Conservation (phyloP, 2,329 filamentous ascomycete species). For the Pestalotiopsis sp. region DNA sequence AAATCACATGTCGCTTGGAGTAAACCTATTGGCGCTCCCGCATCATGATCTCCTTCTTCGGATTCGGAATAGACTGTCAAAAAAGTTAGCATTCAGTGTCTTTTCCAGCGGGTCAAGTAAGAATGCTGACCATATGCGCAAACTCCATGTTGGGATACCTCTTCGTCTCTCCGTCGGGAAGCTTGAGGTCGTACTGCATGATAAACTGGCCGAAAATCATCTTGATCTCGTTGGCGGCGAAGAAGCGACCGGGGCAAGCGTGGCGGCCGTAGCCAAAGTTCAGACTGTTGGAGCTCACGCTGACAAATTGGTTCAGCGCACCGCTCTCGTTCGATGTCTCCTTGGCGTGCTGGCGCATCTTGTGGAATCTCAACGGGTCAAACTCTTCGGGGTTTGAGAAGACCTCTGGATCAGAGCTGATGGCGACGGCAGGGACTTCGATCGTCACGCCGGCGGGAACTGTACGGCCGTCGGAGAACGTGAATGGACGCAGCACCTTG, state of each 20-base stretch:
- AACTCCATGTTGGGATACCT: slow-evolving; percentile 6
- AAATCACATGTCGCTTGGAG: too few species aligned
- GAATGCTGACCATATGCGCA: slow-evolving; percentile 4
- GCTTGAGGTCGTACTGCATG: slow-evolving; percentile 35
- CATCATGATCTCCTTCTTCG: neutral
- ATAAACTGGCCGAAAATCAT: slow-evolving; percentile 36
- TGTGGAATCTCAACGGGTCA: slow-evolving; percentile 33
- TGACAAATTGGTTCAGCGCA: slow-evolving; percentile 22
- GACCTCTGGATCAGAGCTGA: slow-evolving; percentile 31
- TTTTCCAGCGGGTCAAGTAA: neutral
- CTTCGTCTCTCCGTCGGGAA: slow-evolving; percentile 9
- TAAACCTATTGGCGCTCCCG: neutral
- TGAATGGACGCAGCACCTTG: slow-evolving; percentile 46
- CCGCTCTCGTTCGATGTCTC: slow-evolving; percentile 22
- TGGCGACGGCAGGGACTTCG: slow-evolving; percentile 33
- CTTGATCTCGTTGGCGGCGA: slow-evolving; percentile 42
- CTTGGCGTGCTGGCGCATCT: slow-evolving; percentile 23
- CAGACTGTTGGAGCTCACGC: slow-evolving; percentile 27
- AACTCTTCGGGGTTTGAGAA: slow-evolving; percentile 30
- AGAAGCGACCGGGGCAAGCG: slow-evolving; percentile 38
- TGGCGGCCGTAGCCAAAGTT: slow-evolving; percentile 31
- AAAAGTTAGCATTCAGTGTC: neutral
- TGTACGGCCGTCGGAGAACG: slow-evolving; percentile 50
- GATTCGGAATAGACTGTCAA: neutral
- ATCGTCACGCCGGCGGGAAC: slow-evolving; percentile 40